phyloP scores from a whole-genome alignment of 2,329 filamentous ascomycete genomes.

The Talaromyces sp. region DNA sequence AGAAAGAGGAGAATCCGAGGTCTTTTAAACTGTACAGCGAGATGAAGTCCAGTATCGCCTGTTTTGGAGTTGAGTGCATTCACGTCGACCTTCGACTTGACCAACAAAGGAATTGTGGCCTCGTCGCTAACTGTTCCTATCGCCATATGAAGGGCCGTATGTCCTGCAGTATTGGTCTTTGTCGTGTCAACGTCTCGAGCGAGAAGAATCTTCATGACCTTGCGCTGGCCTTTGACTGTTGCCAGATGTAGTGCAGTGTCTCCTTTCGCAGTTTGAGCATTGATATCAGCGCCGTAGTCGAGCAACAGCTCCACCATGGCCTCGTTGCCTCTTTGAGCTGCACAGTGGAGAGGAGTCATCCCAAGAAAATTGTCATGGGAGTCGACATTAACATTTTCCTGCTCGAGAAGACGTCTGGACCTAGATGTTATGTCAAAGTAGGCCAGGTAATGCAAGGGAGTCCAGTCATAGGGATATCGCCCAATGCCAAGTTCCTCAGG shows the following conservation, averaged over 20 bases:
- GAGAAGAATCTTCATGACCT: conserved; percentile 21
- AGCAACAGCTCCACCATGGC: conserved; percentile 25
- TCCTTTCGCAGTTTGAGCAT: conserved; percentile 19
- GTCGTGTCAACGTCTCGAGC: conserved; percentile 12
- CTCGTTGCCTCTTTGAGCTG: conserved; percentile 22
- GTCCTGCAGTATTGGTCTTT: conserved; percentile 16
- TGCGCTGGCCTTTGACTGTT: conserved; percentile 19
- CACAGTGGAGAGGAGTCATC: conserved; percentile 25
- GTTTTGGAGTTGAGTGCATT: conserved; percentile 18
- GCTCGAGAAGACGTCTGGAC: conserved; percentile 19
- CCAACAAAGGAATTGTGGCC: conserved; percentile 23
- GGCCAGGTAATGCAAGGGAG: conserved; percentile 21
- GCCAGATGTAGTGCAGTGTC: conserved; percentile 28
- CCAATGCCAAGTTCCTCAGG: conserved; percentile 20
- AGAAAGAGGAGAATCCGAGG: conserved; percentile 23
- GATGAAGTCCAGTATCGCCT: conserved; percentile 24
- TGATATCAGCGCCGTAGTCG: conserved; percentile 18
- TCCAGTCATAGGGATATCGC: conserved; percentile 24
- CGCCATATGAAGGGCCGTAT: conserved; percentile 19
- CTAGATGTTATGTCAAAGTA: conserved; percentile 23
- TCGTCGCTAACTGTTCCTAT: conserved; percentile 25
- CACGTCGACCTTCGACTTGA: conserved; percentile 20
- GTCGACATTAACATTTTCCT: conserved; percentile 18
- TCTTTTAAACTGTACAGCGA: conserved; percentile 19
- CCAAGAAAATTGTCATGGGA: conserved; percentile 18